Percentiles rank a stretch among this genome's conserved stretches.
phyloP scores from a whole-genome alignment of 2,329 filamentous ascomycete species.

The Dactylonectria estremocensis region DNA sequence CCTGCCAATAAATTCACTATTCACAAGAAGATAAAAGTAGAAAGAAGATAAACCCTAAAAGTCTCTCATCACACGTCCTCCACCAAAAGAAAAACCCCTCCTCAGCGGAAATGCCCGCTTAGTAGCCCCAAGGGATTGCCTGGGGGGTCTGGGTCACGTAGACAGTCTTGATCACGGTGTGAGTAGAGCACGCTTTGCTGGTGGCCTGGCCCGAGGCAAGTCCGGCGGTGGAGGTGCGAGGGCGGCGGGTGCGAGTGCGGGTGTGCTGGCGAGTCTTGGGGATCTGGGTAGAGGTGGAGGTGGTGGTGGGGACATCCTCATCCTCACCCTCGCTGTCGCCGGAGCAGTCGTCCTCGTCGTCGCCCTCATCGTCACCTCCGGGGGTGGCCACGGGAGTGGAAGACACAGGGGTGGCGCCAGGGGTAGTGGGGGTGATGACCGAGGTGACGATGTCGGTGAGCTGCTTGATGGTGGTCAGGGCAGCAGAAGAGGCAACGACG shows the following conservation, averaged over 20 bases:
- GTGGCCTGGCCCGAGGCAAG: constrained; percentile 22
- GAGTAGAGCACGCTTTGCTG: constrained; percentile 30
- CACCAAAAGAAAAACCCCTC: not conserved
- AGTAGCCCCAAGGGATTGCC: constrained; percentile 21
- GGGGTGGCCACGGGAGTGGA: constrained; percentile 10
- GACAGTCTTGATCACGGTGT: constrained; percentile 42
- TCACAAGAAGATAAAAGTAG: constrained; percentile 28
- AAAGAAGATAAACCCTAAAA: constrained; percentile 19
- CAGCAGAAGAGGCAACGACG: not conserved
- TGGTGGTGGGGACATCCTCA: constrained; percentile 23
- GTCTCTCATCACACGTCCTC: constrained; percentile 7
- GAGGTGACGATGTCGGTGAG: constrained; percentile 31
- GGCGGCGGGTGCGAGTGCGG: constrained; percentile 26
- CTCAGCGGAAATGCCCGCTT: constrained; percentile 7
- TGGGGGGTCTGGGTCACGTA: constrained; percentile 43
- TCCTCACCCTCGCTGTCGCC: constrained; percentile 27
- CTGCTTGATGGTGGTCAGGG: not conserved
- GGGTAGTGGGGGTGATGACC: constrained; percentile 15
- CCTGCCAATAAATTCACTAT: constrained; percentile 31
- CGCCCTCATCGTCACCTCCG: constrained; percentile 19
- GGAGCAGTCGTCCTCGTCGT: constrained; percentile 17
- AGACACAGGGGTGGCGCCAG: constrained; percentile 14
- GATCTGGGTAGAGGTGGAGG: constrained; percentile 19
- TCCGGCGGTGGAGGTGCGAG: constrained; percentile 26
- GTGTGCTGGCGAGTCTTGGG: constrained; percentile 16